These are phyloP conservation scores for Termitomyces sp. DNA, from an alignment of 768 basidiomycete genomes.

Conservation along the genomic window DNA sequence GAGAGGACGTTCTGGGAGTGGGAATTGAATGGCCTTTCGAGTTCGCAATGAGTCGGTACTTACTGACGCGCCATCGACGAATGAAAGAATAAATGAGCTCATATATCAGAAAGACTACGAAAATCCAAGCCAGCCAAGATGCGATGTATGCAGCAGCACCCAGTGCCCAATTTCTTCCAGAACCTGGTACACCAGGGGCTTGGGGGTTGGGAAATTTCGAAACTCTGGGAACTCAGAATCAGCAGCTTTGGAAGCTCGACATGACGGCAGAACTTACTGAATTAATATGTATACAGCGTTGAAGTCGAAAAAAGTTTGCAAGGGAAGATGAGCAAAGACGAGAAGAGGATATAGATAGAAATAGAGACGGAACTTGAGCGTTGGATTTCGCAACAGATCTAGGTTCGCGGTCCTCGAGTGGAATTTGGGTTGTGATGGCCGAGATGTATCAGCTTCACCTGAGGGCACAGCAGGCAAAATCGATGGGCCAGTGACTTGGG, in stretches of 20 bases:
- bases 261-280: conserved; percentile 54
- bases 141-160: conserved; percentile 81
- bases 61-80: conserved; percentile 76
- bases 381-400: conserved; percentile 63
- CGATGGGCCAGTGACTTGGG: conserved; percentile 47
- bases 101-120: conserved; percentile 73
- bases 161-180: conserved; percentile 77
- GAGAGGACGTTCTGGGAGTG: conserved; percentile 67
- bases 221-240: conserved; percentile 42
- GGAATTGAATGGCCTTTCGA: conserved; percentile 13
- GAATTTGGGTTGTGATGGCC: conserved; percentile 59
- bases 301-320: conserved; percentile 88
- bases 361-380: conserved; percentile 49
- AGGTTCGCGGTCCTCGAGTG: conserved; percentile 64
- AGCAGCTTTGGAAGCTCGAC: conserved; percentile 4
- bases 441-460: conserved; percentile 27
- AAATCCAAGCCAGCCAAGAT: conserved; percentile 74
- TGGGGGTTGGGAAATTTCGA: conserved; percentile 71
- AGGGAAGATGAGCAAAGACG: conserved; percentile 65
- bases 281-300: conserved; percentile 82
- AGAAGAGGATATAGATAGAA: conserved; percentile 72
- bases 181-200: conserved; percentile 65
- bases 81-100: conserved; percentile 74
- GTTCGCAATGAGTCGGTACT: conserved; percentile 32
- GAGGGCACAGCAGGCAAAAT: conserved; percentile 43